Percentiles rank a stretch among this genome's conserved stretches.
Conservation (phyloP, 1,139 yeast genomes). For the Yamadazyma buinensis region DNA sequence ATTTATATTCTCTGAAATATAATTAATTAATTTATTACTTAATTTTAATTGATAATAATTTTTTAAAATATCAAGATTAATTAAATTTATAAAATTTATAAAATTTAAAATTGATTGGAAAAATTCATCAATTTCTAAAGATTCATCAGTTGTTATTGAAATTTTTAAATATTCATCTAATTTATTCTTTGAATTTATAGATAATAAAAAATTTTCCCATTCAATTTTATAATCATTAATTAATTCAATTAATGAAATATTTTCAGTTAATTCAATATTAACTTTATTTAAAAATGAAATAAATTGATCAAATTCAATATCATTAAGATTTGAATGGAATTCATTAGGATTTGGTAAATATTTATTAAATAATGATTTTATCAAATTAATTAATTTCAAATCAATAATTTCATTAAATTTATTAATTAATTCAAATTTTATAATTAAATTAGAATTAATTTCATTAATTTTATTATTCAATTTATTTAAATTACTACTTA, state of each 20-base stretch:
- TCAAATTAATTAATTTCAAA: constrained; percentile 7
- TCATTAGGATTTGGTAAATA: constrained; percentile 22
- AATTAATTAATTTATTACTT: constrained; percentile 26
- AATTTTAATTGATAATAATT: constrained; percentile 27
- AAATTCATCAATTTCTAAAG: constrained; percentile 3
- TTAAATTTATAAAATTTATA: constrained; percentile 27
- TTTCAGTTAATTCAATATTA: constrained; percentile 8
- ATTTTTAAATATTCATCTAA: constrained; percentile 1
- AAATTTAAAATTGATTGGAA: constrained; percentile 24
- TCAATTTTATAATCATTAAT: constrained; percentile 12
- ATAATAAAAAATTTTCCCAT: constrained; percentile 18
- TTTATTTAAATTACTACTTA: constrained; percentile 17
- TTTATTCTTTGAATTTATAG: constrained; percentile 3
- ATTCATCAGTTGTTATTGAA: not conserved
- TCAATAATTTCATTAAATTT: constrained; percentile 10
- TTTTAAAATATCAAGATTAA: constrained; percentile 22
- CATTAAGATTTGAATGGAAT: constrained; percentile 14
- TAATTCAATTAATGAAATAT: constrained; percentile 11
- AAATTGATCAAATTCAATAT: constrained; percentile 14
- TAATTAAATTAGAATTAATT: constrained; percentile 9
- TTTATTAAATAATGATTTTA: constrained; percentile 8
- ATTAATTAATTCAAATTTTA: constrained; percentile 11
- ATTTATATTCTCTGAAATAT: constrained; percentile 28
- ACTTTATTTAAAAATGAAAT: constrained; percentile 10
- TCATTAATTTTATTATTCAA: constrained; percentile 10